These are phyloP conservation scores for Diplocarpon rosae DNA, from an alignment of 2,329 filamentous ascomycete genomes.

Conservation along the genomic window DNA sequence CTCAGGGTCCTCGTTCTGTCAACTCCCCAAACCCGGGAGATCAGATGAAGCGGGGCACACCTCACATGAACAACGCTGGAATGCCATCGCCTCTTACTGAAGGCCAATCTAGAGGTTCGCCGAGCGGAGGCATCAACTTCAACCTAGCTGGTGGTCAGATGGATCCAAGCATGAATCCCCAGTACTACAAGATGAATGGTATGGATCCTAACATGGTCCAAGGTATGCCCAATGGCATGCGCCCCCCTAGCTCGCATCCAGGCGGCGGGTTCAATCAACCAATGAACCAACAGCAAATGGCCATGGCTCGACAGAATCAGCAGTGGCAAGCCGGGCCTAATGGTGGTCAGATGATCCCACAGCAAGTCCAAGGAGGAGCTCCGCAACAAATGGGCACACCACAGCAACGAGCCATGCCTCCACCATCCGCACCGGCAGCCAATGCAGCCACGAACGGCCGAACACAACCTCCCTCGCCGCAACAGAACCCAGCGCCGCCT, in stretches of 20 bases:
- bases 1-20: slow-evolving; percentile 52
- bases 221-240: slow-evolving; percentile 54
- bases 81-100: slow-evolving; percentile 65
- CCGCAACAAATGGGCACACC: slow-evolving; percentile 43
- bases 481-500: slow-evolving; percentile 57
- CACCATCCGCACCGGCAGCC: slow-evolving; percentile 46
- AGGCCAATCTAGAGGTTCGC: slow-evolving; percentile 56
- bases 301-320: slow-evolving; percentile 36
- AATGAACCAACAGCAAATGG: slow-evolving; percentile 42
- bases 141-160: slow-evolving; percentile 44
- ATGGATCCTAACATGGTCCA: slow-evolving; percentile 43
- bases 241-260: slow-evolving; percentile 59
- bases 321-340: slow-evolving; percentile 27
- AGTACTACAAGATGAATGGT: slow-evolving; percentile 47
- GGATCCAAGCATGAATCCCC: slow-evolving; percentile 48
- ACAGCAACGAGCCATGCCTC: slow-evolving; percentile 61
- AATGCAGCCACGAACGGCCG: slow-evolving; percentile 41
- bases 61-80: slow-evolving; percentile 57
- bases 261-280: slow-evolving; percentile 33
- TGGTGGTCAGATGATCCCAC: slow-evolving; percentile 36
- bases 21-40: slow-evolving; percentile 69
- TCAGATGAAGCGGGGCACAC: slow-evolving; percentile 68
- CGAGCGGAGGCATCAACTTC: slow-evolving; percentile 51
- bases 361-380: slow-evolving; percentile 30
- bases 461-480: slow-evolving; percentile 50